A percentile compares a stretch with the other conserved stretches of the same genome.
Conservation (phyloP, 345 rosid genomes). For the Citrus hindsii region DNA sequence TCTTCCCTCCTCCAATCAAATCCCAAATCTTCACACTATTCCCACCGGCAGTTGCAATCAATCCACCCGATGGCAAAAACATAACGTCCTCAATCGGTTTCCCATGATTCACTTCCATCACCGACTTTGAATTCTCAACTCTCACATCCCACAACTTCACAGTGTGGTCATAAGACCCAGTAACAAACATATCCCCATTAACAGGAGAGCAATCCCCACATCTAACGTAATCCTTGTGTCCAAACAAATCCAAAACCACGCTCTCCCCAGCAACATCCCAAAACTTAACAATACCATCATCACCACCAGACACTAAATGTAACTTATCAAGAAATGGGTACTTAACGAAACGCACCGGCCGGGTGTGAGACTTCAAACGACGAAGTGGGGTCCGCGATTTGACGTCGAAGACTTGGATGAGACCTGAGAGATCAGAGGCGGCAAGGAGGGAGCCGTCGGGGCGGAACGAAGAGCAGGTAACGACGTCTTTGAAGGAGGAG, state of each 20-base stretch:
- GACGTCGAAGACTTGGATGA: constrained; percentile 70
- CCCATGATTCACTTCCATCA: constrained; percentile 79
- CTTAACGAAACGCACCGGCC: constrained; percentile 75
- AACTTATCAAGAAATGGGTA: constrained; percentile 80
- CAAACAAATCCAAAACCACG: constrained; percentile 52
- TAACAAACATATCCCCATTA: constrained; percentile 54
- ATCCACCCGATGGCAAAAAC: constrained; percentile 82
- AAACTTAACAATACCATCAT: constrained; percentile 82
- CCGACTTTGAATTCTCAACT: constrained; percentile 43
- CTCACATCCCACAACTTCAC: constrained; percentile 93
- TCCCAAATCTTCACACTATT: constrained; percentile 90
- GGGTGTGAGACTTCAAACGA: constrained; percentile 71
- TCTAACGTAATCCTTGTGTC: constrained; percentile 90
- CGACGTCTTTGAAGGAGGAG: constrained; percentile 72
- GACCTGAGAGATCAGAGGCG: constrained; percentile 81
- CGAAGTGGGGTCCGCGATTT: constrained; percentile 72
- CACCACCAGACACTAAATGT: constrained; percentile 87
- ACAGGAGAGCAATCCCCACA: constrained; percentile 89
- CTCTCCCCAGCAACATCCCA: constrained; percentile 86
- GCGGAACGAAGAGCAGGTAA: constrained; percentile 76
- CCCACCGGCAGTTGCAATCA: constrained; percentile 83
- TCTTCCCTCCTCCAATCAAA: constrained; percentile 73
- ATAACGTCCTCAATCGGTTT: constrained; percentile 84
- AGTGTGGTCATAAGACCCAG: constrained; percentile 92
- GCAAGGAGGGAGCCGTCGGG: constrained; percentile 82